phyloP scores from a whole-genome alignment of 1,139 yeast genomes.

The Kodamaea alishanica region DNA sequence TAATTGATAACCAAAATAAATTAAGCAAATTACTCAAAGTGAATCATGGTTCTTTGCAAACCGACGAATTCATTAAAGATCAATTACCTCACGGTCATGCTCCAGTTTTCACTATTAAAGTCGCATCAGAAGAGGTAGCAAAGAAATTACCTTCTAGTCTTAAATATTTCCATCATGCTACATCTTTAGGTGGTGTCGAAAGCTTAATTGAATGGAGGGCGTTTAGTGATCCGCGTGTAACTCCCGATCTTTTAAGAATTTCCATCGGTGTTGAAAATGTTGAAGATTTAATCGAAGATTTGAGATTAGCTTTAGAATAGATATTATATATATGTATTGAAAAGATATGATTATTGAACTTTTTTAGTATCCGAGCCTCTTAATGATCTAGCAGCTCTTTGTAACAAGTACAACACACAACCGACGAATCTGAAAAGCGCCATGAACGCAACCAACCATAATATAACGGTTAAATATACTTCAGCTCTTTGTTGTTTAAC shows the following conservation, averaged over 20 bases:
- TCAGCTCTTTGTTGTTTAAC: slow-evolving; percentile 26
- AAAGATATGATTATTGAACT: not conserved
- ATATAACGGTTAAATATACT: slow-evolving; percentile 64
- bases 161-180: slow-evolving; percentile 79
- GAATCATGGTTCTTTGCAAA: slow-evolving; percentile 73
- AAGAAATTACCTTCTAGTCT: slow-evolving; percentile 61
- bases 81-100: slow-evolving; percentile 68
- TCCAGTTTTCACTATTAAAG: slow-evolving; percentile 72
- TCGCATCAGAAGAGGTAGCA: slow-evolving; percentile 54
- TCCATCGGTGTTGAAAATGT: slow-evolving; percentile 77
- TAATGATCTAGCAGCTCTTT: slow-evolving; percentile 22
- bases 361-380: slow-evolving; percentile 10
- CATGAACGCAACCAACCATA: slow-evolving; percentile 80
- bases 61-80: slow-evolving; percentile 53
- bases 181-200: slow-evolving; percentile 93
- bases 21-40: slow-evolving; percentile 51
- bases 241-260: slow-evolving; percentile 59
- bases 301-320: slow-evolving; percentile 17
- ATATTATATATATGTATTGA: not conserved
- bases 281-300: slow-evolving; percentile 68
- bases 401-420: slow-evolving; percentile 55
- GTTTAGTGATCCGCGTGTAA: slow-evolving; percentile 58
- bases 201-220: slow-evolving; percentile 90
- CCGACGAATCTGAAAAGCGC: slow-evolving; percentile 74
- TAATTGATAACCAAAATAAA: slow-evolving; percentile 45